These are phyloP conservation scores for Cladosporium sp. DNA, from an alignment of 2,329 filamentous ascomycete species.

Conservation along the genomic window DNA sequence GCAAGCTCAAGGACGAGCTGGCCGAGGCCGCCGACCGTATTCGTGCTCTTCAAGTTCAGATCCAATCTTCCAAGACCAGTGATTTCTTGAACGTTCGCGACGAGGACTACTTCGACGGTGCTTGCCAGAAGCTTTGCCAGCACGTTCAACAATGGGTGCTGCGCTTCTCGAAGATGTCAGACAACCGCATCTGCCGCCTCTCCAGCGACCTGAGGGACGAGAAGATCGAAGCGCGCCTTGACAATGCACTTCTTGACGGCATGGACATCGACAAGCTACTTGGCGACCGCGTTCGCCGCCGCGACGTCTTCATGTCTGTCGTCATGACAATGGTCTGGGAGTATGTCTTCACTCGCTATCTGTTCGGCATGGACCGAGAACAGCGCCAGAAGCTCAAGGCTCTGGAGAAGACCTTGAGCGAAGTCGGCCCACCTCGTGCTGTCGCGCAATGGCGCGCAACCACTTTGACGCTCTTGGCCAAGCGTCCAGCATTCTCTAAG, in stretches of 20 bases:
- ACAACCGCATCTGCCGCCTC: slow-evolving; percentile 81
- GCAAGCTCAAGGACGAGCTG: slow-evolving; percentile 73
- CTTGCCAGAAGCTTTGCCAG: slow-evolving; percentile 91
- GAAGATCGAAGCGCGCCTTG: slow-evolving; percentile 88
- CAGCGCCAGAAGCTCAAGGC: slow-evolving; percentile 97
- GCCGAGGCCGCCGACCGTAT: slow-evolving; percentile 67
- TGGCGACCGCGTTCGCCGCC: slow-evolving; percentile 79
- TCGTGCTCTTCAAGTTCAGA: slow-evolving; percentile 59
- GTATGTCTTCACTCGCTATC: slow-evolving; percentile 94
- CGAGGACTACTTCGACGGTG: slow-evolving; percentile 92
- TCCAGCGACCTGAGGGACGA: slow-evolving; percentile 86
- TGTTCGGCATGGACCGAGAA: slow-evolving; percentile 98
- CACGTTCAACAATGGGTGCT: slow-evolving; percentile 98
- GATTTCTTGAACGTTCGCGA: slow-evolving; percentile 79
- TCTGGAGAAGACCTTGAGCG: slow-evolving; percentile 84
- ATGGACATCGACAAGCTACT: slow-evolving; percentile 89
- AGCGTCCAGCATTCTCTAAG: slow-evolving; percentile 73
- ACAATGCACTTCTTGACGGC: slow-evolving; percentile 91
- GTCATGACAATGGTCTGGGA: slow-evolving; percentile 99
- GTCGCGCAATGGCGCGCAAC: slow-evolving; percentile 97
- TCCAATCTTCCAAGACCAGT: slow-evolving; percentile 58
- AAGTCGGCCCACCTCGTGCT: slow-evolving; percentile 83
- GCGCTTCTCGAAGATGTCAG: slow-evolving; percentile 96
- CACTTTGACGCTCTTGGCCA: slow-evolving; percentile 84
- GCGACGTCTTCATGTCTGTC: slow-evolving; percentile 97